Evolutionary conservation across 306 rosid genomes (phyloP).

Genomic region (Quercus parvula): DNA sequence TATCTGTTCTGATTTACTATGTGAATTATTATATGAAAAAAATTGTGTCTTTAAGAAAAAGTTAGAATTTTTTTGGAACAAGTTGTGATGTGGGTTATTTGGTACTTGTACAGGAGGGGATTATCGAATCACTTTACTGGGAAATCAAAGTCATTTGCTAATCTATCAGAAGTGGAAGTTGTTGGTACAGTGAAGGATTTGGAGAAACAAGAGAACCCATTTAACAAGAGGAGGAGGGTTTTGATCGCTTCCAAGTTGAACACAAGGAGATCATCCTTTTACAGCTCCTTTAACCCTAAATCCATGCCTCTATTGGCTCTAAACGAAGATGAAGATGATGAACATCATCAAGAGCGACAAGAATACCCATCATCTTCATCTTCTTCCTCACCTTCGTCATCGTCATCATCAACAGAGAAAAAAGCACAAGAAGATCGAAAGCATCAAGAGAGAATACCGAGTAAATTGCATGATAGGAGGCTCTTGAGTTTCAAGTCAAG

Average conservation of each 20-base stretch:
- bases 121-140: slow-evolving; percentile 76
- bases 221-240: slow-evolving; percentile 79
- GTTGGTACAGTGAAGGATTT: slow-evolving; percentile 39
- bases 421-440: slow-evolving; percentile 32
- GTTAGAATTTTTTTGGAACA: not conserved
- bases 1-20: too few relatives aligned
- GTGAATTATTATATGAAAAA: too few relatives aligned
- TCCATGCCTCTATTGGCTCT: slow-evolving; percentile 88
- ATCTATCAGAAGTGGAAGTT: slow-evolving; percentile 48
- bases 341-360: slow-evolving; percentile 17
- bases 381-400: slow-evolving; percentile 19
- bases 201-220: slow-evolving; percentile 68
- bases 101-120: slow-evolving; percentile 61
- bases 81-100: not conserved
- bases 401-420: slow-evolving; percentile 32
- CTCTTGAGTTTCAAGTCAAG: slow-evolving; percentile 58
- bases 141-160: slow-evolving; percentile 84
- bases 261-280: slow-evolving; percentile 57
- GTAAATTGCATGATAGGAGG: slow-evolving; percentile 31
- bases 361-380: slow-evolving; percentile 14
- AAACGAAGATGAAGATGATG: slow-evolving; percentile 25
- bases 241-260: slow-evolving; percentile 62
- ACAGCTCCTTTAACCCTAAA: slow-evolving; percentile 67
- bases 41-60: not conserved
- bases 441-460: slow-evolving; percentile 10